Percentiles rank a stretch among this genome's conserved stretches.
These are phyloP conservation scores for Aspergillus tubingensis DNA, from an alignment of 2,329 filamentous ascomycete genomes.

Conservation along the genomic window DNA sequence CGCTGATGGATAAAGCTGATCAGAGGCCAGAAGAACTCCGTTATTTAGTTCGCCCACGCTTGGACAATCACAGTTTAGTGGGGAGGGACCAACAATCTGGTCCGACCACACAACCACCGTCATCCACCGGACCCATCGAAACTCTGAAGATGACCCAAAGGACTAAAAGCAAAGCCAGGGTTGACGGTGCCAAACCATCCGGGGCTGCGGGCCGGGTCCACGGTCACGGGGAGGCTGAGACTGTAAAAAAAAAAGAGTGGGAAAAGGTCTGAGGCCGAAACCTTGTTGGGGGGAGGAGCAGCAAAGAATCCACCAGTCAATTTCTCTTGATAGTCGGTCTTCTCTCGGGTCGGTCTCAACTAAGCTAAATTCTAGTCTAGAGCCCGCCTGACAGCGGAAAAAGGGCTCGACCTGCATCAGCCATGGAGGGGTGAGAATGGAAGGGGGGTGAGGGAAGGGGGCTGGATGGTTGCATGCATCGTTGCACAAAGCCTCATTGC, in stretches of 20 bases:
- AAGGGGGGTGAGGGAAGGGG: neutral
- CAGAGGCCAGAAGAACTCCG: neutral
- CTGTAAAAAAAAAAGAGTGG: neutral
- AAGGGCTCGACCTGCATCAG: conserved; percentile 14
- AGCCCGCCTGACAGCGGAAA: conserved; percentile 7
- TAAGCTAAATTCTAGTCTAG: neutral
- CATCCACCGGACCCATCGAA: neutral
- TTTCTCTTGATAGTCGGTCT: neutral
- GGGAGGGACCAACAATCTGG: neutral
- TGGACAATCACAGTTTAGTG: neutral
- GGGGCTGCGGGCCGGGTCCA: conserved; percentile 16
- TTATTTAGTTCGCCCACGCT: neutral
- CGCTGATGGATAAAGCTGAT: neutral
- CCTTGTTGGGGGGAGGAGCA: neutral
- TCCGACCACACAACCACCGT: neutral
- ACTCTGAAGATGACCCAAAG: neutral
- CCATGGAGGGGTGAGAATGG: neutral
- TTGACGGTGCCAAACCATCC: conserved; percentile 9
- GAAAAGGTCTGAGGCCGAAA: neutral
- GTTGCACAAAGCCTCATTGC: conserved; percentile 19
- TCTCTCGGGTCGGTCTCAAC: neutral
- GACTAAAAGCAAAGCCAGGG: neutral
- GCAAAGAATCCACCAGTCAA: neutral
- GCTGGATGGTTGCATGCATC: conserved; percentile 12
- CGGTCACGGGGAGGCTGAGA: conserved; percentile 13